phyloP scores from a whole-genome alignment of 2,329 filamentous ascomycete species.

The Diaporthe eres region DNA sequence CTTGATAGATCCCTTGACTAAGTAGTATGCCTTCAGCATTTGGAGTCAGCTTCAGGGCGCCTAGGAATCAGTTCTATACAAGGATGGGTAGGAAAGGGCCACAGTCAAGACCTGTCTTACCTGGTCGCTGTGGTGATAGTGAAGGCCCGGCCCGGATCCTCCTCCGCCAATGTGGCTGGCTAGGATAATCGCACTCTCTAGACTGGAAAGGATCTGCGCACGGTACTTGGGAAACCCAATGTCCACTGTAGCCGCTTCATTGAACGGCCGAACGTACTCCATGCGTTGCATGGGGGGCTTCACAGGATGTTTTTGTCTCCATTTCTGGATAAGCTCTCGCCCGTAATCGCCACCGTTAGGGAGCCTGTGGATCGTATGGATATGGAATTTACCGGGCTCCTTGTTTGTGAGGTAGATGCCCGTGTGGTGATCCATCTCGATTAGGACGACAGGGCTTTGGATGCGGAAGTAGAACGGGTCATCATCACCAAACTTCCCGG shows the following conservation, averaged over 20 bases:
- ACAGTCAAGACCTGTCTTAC: not conserved
- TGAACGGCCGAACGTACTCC: not conserved
- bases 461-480: constrained; percentile 1
- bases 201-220: not conserved
- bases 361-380: constrained; percentile 1
- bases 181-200: not conserved
- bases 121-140: constrained; percentile 2
- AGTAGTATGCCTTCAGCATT: not conserved
- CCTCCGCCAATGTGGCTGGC: constrained; percentile 1
- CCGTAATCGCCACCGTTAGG: not conserved
- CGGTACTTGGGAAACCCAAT: not conserved
- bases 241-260: not conserved
- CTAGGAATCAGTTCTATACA: not conserved
- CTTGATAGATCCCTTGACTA: not conserved
- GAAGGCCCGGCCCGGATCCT: not conserved
- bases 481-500: not conserved
- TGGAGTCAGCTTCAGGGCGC: not conserved
- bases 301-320: not conserved
- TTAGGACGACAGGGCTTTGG: not conserved
- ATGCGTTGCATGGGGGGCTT: not conserved
- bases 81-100: not conserved
- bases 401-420: constrained; percentile 6
- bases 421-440: not conserved
- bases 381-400: not conserved
- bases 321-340: not conserved